A percentile compares a stretch with the other conserved stretches of the same genome.
phyloP scores from a whole-genome alignment of 179 eudicot genomes.

The Vitellaria paradoxa region DNA sequence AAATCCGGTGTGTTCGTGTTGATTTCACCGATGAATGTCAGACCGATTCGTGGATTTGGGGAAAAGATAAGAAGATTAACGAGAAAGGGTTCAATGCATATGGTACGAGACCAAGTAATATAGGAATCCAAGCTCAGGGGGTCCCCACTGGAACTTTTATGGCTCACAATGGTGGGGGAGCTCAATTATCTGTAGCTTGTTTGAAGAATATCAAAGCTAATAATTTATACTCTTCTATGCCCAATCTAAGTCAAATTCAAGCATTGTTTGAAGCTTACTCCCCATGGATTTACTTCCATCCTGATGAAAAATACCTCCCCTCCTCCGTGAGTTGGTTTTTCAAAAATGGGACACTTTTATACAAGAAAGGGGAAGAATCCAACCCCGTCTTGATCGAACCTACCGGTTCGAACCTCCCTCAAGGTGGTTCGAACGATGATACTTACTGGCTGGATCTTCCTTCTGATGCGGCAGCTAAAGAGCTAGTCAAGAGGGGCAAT shows the following conservation, averaged over 20 bases:
- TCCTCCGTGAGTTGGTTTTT: conserved; percentile 88
- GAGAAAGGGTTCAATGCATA: background rate
- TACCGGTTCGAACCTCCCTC: conserved; percentile 65
- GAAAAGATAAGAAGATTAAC: conserved; percentile 20
- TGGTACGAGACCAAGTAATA: conserved; percentile 53
- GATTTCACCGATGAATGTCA: conserved; percentile 58
- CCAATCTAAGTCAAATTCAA: conserved; percentile 57
- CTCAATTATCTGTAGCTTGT: conserved; percentile 31
- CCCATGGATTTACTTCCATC: conserved; percentile 75
- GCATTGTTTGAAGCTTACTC: conserved; percentile 65
- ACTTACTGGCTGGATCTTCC: conserved; percentile 86
- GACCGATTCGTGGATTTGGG: conserved; percentile 52
- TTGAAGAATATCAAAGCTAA: conserved; percentile 54
- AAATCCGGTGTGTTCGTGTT: conserved; percentile 57
- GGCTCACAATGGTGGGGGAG: conserved; percentile 32
- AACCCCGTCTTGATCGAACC: conserved; percentile 46
- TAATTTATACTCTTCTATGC: conserved; percentile 47
- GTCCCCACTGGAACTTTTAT: conserved; percentile 64
- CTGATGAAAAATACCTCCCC: conserved; percentile 68
- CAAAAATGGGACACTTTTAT: conserved; percentile 62
- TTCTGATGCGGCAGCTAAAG: conserved; percentile 32
- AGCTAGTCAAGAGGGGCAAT: conserved; percentile 62
- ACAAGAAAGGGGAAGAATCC: conserved; percentile 41
- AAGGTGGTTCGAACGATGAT: conserved; percentile 62
- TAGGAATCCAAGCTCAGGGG: conserved; percentile 50